phyloP scores from a whole-genome alignment of 345 rosid genomes.

The Populus alba region DNA sequence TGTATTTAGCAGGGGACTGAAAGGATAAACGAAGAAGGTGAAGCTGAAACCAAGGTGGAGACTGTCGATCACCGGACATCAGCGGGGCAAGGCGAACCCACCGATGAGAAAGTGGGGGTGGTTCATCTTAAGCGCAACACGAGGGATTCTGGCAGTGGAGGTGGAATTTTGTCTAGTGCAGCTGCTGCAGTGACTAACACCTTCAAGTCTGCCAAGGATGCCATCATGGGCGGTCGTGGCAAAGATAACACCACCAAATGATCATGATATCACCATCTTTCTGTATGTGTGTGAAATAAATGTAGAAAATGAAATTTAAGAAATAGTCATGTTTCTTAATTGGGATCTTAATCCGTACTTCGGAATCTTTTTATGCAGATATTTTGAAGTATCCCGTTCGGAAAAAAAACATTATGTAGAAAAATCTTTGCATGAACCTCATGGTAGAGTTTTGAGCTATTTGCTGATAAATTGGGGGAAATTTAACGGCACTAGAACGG shows the following conservation, averaged over 20 bases:
- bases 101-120: constrained; percentile 30
- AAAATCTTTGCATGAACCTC: too few relatives aligned
- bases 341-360: neutral
- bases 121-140: constrained; percentile 32
- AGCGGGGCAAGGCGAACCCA: constrained; percentile 29
- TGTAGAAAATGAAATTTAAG: neutral
- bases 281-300: neutral
- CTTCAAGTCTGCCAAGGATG: constrained; percentile 33
- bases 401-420: too few relatives aligned
- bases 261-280: neutral
- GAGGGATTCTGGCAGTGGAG: neutral
- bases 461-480: too few relatives aligned
- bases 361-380: too few relatives aligned
- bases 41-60: constrained; percentile 33
- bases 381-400: too few relatives aligned
- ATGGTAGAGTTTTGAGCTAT: too few relatives aligned
- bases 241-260: constrained; percentile 10
- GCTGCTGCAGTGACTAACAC: constrained; percentile 26
- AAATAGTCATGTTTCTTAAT: neutral
- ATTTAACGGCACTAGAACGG: too few relatives aligned
- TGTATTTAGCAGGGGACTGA: constrained; percentile 25
- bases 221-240: constrained; percentile 23
- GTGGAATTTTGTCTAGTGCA: constrained; percentile 22
- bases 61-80: constrained; percentile 29
- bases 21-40: constrained; percentile 29